A percentile compares a stretch with the other conserved stretches of the same genome.
Evolutionary conservation across 257 asterid genomes (phyloP).

Genomic region (Solanum ahanhuiri): DNA sequence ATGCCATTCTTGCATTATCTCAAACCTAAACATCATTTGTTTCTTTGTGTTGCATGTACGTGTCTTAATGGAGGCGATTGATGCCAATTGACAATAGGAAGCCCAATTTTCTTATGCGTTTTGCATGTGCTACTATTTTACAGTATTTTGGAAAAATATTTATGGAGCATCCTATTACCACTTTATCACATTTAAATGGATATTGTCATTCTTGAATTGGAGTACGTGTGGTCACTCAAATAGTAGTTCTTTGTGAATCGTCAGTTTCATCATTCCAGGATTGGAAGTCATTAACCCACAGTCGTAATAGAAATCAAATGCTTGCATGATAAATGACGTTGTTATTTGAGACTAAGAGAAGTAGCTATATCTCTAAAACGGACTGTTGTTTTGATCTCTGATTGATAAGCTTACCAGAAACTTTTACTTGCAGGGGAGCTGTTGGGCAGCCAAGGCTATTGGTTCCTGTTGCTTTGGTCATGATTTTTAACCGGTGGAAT

Average conservation of each 20-base stretch:
- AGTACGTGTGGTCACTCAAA: background rate
- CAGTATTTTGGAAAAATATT: background rate
- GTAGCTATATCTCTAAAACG: background rate
- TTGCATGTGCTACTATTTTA: background rate
- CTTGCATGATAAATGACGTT: background rate
- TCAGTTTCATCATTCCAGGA: background rate
- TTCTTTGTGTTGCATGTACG: background rate
- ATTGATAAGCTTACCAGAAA: background rate
- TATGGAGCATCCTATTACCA: background rate
- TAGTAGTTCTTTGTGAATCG: background rate
- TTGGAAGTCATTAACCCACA: background rate
- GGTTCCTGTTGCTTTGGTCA: constrained; percentile 80
- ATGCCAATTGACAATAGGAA: background rate
- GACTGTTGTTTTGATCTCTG: background rate
- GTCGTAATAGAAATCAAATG: background rate
- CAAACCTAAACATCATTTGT: background rate
- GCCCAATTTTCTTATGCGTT: background rate
- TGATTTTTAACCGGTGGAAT: constrained; percentile 88
- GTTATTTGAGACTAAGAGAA: background rate
- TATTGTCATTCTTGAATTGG: background rate
- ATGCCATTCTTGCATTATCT: background rate
- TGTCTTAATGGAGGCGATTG: background rate
- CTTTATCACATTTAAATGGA: background rate
- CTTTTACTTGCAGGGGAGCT: constrained; percentile 61
- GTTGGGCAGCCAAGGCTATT: constrained; percentile 77